Percentiles rank a stretch among this genome's conserved stretches.
Conservation (phyloP, 495 filamentous ascomycete genomes). For the Choiromyces venosus region DNA sequence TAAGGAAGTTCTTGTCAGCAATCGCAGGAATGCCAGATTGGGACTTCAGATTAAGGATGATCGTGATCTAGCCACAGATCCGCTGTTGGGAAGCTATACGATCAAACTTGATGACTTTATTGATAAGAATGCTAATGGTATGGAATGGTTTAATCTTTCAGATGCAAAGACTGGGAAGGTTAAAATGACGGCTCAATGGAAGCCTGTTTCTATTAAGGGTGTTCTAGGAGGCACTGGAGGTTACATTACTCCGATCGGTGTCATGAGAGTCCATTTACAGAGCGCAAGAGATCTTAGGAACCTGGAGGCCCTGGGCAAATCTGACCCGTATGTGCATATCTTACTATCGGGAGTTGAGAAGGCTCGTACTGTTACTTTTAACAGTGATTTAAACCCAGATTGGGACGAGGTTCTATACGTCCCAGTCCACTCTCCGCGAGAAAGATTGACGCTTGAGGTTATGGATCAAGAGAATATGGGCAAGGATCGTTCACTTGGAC, state of each 20-base stretch:
- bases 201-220: slow-evolving; percentile 80
- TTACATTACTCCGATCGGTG: slow-evolving; percentile 87
- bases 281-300: slow-evolving; percentile 77
- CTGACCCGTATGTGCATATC: slow-evolving; percentile 86
- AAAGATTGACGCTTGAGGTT: slow-evolving; percentile 81
- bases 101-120: slow-evolving; percentile 92
- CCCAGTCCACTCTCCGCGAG: slow-evolving; percentile 77
- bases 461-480: slow-evolving; percentile 92
- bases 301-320: slow-evolving; percentile 91
- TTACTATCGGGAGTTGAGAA: slow-evolving; percentile 84
- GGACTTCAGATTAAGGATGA: slow-evolving; percentile 94
- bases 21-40: slow-evolving; percentile 80
- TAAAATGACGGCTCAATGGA: slow-evolving; percentile 89
- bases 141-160: slow-evolving; percentile 90
- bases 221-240: slow-evolving; percentile 69
- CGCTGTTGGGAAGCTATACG: slow-evolving; percentile 81
- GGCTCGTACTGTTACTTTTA: slow-evolving; percentile 85
- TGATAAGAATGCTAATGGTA: slow-evolving; percentile 81
- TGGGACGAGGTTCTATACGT: slow-evolving; percentile 97
- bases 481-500: slow-evolving; percentile 79
- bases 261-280: slow-evolving; percentile 90
- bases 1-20: slow-evolving; percentile 89
- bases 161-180: slow-evolving; percentile 75
- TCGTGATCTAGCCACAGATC: slow-evolving; percentile 74
- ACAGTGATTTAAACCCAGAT: slow-evolving; percentile 90